Base-by-base conservation (phyloP, 164 flowering plant species). In the Protea cynaroides region DNA sequence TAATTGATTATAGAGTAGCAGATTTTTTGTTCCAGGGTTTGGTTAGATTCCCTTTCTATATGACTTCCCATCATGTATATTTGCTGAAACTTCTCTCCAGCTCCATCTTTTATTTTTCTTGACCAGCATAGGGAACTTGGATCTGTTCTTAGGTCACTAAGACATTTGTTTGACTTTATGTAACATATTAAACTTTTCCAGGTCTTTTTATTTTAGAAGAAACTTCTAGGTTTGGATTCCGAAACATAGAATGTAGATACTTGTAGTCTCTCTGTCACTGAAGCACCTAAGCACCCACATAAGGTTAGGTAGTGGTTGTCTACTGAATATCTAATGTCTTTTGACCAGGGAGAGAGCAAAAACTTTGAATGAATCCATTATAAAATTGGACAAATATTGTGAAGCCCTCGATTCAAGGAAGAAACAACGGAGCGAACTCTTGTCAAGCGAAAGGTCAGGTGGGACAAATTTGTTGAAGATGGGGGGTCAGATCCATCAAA, bases 291-390 rank as follows among this genome's bases (percentile, higher is more conserved):
- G 13, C 47, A 51, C 22, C 18, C 44, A 21, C 25, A 18, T 38
- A 15, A 40, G 3, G 44, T 57, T 63, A 19, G 61, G 38, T 63
- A 37, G n/a, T 61, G 60, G 25, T 25, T 58, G 25, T 58, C 17
- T 46, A 51, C 75, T 80, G 63, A 77, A 62, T 49, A 25, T 75
- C 56, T 61, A 13, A 43, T 17, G 15, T 64, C 61, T 63, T 61
- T 69, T 73, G 38, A 56, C 64, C 86, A 90, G 97, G 84, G 81
- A 75, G 58, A 79, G 95, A 69, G 71, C 70, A 23, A 86, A 75
- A 76, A 81, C 43, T 76, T 70, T 86, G 56, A 79, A 70, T 66
- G 92, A 88, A 12, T 83, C 84, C 68, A 71, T 83, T 49, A 52
- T 56, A 63, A 85, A 80, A 61, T 69, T 88, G 76, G 80, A 73